Base-by-base conservation (phyloP, 371 early-diverging fungal species). In the Dinochytrium kinnereticum region DNA sequence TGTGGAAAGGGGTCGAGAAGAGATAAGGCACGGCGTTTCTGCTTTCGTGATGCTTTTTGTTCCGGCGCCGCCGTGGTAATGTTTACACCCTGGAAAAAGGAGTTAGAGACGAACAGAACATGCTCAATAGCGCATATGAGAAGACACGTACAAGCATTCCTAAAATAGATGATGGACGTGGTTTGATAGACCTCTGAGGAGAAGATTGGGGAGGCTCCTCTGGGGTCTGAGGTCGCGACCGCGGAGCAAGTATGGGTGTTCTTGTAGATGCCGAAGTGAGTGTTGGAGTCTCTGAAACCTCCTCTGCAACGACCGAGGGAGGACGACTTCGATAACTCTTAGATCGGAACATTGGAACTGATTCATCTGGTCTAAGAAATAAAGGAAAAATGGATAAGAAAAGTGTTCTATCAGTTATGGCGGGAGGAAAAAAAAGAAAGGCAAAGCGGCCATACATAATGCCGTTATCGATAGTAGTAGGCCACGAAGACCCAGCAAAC, bases 61-160 rank as follows among this genome's bases (percentile, higher is more conserved):
- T 66, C 66, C 3, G 66, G 66, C 26, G 66, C 26, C 19, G 66
- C 66, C 44, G 66, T 66, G 28, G 44, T 66, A 26, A 66, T 66
- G 30, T 66, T 66, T 10, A 66, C 66, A 30, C 66, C 66, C 66
- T 66, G 44, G 19, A 44, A 44, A 44, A 44, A 44, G 44, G 44
- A 44, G n/a, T n/a, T n/a, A n/a, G n/a, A n/a, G n/a, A n/a, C n/a
- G n/a, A 49, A 17, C 50, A 49, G 50, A 17, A 49, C n/a, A 17
- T 49, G 50, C 13, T 13, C 50, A 49, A 49, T n/a, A n/a, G n/a
- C n/a, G n/a, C n/a, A n/a, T n/a, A n/a, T n/a, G n/a, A n/a, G n/a
- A 40, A 44, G 10, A 10, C 38, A 37, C 44, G 2, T 40, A 66
- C 66, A 39, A 66, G 66, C 66, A 66, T 66, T 37, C 44, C 66